Base-by-base conservation (phyloP, 441 rosid species). In the Macaranga tanarius region DNA sequence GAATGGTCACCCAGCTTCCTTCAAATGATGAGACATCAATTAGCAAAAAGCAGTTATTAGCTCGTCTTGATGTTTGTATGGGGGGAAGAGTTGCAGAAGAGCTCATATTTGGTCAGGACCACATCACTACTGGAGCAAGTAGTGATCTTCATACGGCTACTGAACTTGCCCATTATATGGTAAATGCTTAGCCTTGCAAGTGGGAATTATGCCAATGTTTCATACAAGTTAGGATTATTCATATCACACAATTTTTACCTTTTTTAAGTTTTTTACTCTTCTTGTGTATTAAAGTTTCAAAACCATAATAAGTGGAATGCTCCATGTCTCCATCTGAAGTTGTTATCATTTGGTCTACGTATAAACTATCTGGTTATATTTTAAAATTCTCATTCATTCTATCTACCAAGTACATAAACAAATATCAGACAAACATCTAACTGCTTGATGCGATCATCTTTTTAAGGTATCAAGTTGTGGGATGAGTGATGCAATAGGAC, bases 11-110 rank as follows among this genome's bases (percentile, higher is more conserved):
- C 48, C 99, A 96, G 80, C 89, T 96, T 67, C 99, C 98, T 74
- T 93, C 98, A 65, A 87, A 75, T 59, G 99, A 96, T 69, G 99
- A 96, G 84, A 96, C 98, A 50, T 92, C 97, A 69, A 72, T 96
- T 68, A 96, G 98, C 88, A 93, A 92, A 84, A 93, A 85, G 81
- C 98, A 96, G 81, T 77, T 96, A 71, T 85, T 93, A 82, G 98
- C 99, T 62, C 95, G 96, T 62, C 92, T 96, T 58, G 99, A 96
- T 86, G 97, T 96, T 75, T 96, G 99, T 70, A 96, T 93, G 98
- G 98, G 99, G 67, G 99, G 99, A 82, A 89, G 99, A 86, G 98
- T 87, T 60, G 97, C 99, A 3, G 98, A 96, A 80, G 99, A 96
- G 85, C 97, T 96, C 76, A 87, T 92, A 72, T 96, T 96, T 82